Conservation (phyloP, 83 land plant species). For the Thuja plicata region DNA sequence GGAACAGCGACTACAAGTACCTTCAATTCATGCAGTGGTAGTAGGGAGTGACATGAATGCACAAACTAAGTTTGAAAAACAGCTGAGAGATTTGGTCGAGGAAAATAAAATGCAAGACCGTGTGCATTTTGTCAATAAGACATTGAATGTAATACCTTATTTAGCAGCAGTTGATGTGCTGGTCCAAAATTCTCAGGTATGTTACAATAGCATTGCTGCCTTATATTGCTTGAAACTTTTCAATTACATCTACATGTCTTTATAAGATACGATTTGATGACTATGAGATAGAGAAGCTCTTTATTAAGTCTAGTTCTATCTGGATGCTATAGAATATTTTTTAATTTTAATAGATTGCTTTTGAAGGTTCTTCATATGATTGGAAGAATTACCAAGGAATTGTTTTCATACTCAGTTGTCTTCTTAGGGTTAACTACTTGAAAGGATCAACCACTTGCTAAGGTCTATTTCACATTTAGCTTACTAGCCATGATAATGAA, state of each 20-base stretch:
- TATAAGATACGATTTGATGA: background rate
- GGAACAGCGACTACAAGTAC: slow-evolving; percentile 40
- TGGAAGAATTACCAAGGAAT: background rate
- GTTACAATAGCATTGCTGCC: background rate
- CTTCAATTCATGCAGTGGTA: slow-evolving; percentile 75
- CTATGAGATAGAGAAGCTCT: background rate
- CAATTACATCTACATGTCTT: background rate
- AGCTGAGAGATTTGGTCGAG: slow-evolving; percentile 64
- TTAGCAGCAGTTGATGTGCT: slow-evolving; percentile 92
- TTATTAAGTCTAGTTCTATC: background rate
- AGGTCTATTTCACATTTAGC: background rate
- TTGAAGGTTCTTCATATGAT: background rate
- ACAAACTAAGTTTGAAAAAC: slow-evolving; percentile 72
- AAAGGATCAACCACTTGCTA: background rate
- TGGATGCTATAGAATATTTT: background rate
- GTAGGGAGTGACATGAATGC: slow-evolving; percentile 91
- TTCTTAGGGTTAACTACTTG: background rate
- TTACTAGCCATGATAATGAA: background rate
- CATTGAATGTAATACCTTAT: slow-evolving; percentile 82
- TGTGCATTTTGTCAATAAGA: slow-evolving; percentile 90
- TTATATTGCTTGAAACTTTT: slow-evolving; percentile 11
- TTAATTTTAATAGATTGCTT: background rate
- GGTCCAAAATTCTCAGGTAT: slow-evolving; percentile 94
- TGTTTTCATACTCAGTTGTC: background rate
- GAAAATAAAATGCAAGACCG: slow-evolving; percentile 54